Conservation (phyloP, 2,329 filamentous ascomycete genomes). For the Fusarium clavum region DNA sequence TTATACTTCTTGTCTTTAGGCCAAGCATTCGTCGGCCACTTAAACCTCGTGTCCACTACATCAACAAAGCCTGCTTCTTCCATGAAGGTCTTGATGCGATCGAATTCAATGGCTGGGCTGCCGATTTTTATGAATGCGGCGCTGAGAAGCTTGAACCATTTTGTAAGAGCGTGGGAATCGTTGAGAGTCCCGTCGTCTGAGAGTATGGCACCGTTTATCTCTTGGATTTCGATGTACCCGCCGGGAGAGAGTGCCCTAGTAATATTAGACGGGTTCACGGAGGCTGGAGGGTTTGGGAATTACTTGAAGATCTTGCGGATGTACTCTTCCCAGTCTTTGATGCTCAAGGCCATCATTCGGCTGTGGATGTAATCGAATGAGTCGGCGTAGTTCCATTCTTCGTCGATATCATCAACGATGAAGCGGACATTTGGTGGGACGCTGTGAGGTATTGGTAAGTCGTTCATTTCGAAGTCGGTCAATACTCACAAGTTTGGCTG, state of each 20-base stretch:
- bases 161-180: background rate
- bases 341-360: constrained; percentile 18
- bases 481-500: background rate
- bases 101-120: background rate
- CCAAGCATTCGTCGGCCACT: constrained; percentile 28
- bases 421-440: constrained; percentile 15
- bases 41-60: background rate
- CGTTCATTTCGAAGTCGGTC: fast-evolving
- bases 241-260: background rate
- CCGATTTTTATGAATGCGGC: constrained; percentile 12
- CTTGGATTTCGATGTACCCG: constrained; percentile 12
- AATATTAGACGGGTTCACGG: fast-evolving
- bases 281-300: fast-evolving
- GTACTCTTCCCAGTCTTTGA: constrained; percentile 1
- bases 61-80: constrained; percentile 1
- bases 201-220: background rate
- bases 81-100: constrained; percentile 14
- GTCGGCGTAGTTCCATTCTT: constrained; percentile 12
- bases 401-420: constrained; percentile 16
- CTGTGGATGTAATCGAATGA: constrained; percentile 27
- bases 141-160: constrained; percentile 5
- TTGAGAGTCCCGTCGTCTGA: constrained; percentile 15
- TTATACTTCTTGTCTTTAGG: constrained; percentile 23
- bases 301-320: constrained; percentile 17
- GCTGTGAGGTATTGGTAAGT: background rate